Conservation (phyloP, 306 rosid species). For the Potentilla sterilis region DNA sequence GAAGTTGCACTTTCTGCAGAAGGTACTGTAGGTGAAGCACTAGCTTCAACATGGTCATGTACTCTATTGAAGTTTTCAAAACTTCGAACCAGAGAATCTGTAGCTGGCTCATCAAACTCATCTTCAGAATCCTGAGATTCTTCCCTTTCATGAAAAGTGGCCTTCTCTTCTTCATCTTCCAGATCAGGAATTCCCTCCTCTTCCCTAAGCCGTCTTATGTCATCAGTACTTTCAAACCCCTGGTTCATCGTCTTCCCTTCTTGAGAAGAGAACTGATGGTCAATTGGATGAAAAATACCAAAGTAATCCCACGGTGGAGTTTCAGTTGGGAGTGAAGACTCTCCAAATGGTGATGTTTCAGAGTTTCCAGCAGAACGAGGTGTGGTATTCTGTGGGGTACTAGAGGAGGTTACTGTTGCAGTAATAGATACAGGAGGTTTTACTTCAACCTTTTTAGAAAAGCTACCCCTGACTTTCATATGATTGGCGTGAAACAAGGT, state of each 20-base stretch:
- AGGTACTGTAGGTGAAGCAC: constrained; percentile 40
- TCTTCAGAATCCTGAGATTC: constrained; percentile 70
- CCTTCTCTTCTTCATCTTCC: constrained; percentile 69
- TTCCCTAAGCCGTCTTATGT: constrained; percentile 46
- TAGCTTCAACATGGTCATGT: constrained; percentile 41
- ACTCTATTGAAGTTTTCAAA: constrained; percentile 74
- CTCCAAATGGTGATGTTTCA: constrained; percentile 46
- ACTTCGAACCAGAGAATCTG: constrained; percentile 61
- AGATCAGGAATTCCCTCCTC: constrained; percentile 72
- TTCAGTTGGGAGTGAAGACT: constrained; percentile 55
- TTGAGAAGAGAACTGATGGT: constrained; percentile 68
- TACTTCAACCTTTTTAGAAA: constrained; percentile 63
- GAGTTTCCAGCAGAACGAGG: constrained; percentile 41
- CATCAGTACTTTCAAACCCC: constrained; percentile 45
- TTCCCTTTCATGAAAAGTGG: constrained; percentile 49
- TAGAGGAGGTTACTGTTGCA: constrained; percentile 63
- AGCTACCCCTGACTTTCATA: constrained; percentile 57
- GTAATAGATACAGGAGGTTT: constrained; percentile 49
- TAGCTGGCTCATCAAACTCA: constrained; percentile 76
- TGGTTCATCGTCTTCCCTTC: constrained; percentile 51
- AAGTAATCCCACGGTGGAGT: constrained; percentile 86
- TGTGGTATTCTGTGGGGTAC: constrained; percentile 36
- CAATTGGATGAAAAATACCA: constrained; percentile 68
- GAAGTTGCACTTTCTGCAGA: constrained; percentile 42
- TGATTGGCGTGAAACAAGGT: constrained; percentile 57